Percentiles rank a stretch among this genome's conserved stretches.
These are phyloP conservation scores for Ganoderma lucidum DNA, from an alignment of 1,284 basidiomycete species.

Conservation along the genomic window DNA sequence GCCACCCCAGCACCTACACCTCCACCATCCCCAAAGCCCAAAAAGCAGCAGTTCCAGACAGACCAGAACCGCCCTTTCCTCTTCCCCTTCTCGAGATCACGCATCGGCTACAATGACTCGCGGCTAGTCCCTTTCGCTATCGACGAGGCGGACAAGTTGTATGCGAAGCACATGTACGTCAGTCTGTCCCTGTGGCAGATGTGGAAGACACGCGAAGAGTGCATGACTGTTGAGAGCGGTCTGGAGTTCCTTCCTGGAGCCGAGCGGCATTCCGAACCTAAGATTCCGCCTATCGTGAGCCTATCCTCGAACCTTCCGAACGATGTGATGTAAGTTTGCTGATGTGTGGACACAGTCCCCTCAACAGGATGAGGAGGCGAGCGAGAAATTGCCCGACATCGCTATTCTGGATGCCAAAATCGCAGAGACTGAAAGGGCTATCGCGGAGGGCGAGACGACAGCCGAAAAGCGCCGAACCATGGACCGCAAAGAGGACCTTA, in stretches of 20 bases:
- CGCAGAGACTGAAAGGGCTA: conserved; percentile 66
- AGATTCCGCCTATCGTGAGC: conserved; percentile 48
- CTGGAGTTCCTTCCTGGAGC: conserved; percentile 79
- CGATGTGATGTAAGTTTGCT: conserved; percentile 15
- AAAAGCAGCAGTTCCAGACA: conserved; percentile 99
- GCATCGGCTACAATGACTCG: conserved; percentile 51
- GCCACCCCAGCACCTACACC: conserved; percentile 92
- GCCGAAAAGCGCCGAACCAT: conserved; percentile 69
- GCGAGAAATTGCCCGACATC: conserved; percentile 72
- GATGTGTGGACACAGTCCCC: conserved; percentile 18
- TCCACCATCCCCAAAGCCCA: conserved; percentile 89
- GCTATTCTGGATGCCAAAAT: conserved; percentile 77
- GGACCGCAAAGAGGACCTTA: conserved; percentile 79
- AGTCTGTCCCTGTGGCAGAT: conserved; percentile 92
- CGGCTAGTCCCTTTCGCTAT: conserved; percentile 92
- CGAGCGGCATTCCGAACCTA: conserved; percentile 51
- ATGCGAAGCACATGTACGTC: conserved; percentile 91
- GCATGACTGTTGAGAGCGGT: conserved; percentile 93
- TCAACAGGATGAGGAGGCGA: conserved; percentile 61
- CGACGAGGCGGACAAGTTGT: conserved; percentile 94
- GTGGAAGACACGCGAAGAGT: conserved; percentile 95
- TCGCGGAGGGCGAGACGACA: conserved; percentile 59
- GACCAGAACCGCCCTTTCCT: conserved; percentile 95
- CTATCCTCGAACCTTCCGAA: not conserved
- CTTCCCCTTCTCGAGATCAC: conserved; percentile 87